Conservation (phyloP, 2,329 filamentous ascomycete species). For the Nemania abortiva region DNA sequence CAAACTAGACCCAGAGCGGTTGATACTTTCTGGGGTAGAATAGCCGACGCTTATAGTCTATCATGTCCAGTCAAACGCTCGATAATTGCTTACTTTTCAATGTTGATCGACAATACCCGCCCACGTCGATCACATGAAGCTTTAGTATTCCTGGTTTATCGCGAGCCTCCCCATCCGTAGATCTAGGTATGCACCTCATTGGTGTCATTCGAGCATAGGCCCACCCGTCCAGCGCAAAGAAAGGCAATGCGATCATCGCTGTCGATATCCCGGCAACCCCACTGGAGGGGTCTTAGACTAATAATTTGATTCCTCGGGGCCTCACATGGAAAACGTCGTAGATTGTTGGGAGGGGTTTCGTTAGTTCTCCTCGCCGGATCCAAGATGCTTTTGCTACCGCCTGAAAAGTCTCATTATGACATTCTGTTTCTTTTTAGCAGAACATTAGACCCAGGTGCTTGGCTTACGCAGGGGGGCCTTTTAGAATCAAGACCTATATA, state of each 20-base stretch:
- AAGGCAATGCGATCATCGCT: too few species aligned
- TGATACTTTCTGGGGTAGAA: slow-evolving; percentile 25
- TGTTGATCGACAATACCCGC: background rate
- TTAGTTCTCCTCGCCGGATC: background rate
- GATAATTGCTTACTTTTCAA: background rate
- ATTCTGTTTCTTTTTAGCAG: background rate
- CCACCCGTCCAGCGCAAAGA: too few species aligned
- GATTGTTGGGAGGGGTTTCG: background rate
- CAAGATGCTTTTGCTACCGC: background rate
- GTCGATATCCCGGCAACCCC: background rate
- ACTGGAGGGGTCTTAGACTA: background rate
- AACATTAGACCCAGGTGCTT: background rate
- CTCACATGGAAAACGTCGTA: slow-evolving; percentile 7
- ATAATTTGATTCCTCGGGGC: background rate
- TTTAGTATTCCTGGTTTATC: background rate
- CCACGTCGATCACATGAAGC: background rate
- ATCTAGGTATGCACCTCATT: background rate
- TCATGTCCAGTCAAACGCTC: background rate
- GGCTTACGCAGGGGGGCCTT: background rate
- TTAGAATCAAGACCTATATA: background rate
- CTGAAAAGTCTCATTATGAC: background rate
- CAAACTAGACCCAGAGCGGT: slow-evolving; percentile 32
- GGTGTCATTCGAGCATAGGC: background rate
- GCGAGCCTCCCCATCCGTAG: background rate
- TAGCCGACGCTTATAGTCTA: background rate